Conservation (phyloP, 805 yeast genomes). For the Nakazawaea molendinolei region DNA sequence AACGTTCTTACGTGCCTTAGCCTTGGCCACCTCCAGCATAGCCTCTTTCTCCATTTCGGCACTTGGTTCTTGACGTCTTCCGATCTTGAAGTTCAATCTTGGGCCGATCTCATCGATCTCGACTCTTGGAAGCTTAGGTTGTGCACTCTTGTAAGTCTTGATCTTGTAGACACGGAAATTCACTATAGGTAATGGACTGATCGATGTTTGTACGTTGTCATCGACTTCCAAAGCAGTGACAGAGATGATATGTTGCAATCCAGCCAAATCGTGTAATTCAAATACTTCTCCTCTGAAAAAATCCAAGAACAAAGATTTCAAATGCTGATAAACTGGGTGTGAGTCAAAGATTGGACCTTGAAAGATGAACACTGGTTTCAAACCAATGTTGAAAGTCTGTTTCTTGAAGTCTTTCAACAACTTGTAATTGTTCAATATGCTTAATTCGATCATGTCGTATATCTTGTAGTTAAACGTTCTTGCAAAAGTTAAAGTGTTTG, state of each 20-base stretch:
- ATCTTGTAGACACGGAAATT: slow-evolving; percentile 88
- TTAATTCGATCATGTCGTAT: slow-evolving; percentile 90
- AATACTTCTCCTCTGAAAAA: slow-evolving; percentile 83
- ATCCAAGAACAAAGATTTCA: slow-evolving; percentile 85
- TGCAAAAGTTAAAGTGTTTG: slow-evolving; percentile 80
- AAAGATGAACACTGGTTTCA: slow-evolving; percentile 91
- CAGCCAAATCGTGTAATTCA: slow-evolving; percentile 86
- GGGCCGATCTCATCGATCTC: slow-evolving; percentile 96
- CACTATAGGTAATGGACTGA: slow-evolving; percentile 61
- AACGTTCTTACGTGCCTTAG: slow-evolving; percentile 83
- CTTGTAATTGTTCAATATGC: slow-evolving; percentile 62
- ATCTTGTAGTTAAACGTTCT: slow-evolving; percentile 87
- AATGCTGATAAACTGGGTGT: slow-evolving; percentile 77
- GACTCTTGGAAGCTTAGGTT: slow-evolving; percentile 87
- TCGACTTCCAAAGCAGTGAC: slow-evolving; percentile 71
- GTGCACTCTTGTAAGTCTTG: slow-evolving; percentile 67
- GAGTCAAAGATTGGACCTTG: slow-evolving; percentile 89
- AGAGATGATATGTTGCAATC: slow-evolving; percentile 85
- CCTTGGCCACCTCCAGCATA: slow-evolving; percentile 65
- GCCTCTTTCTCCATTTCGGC: slow-evolving; percentile 93
- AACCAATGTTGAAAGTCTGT: slow-evolving; percentile 75
- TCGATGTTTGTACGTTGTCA: slow-evolving; percentile 63
- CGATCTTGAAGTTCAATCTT: slow-evolving; percentile 85
- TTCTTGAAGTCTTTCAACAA: slow-evolving; percentile 75
- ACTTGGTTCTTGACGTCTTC: slow-evolving; percentile 75